Base-by-base conservation (phyloP, 345 rosid species). In the Boechera retrofracta region DNA sequence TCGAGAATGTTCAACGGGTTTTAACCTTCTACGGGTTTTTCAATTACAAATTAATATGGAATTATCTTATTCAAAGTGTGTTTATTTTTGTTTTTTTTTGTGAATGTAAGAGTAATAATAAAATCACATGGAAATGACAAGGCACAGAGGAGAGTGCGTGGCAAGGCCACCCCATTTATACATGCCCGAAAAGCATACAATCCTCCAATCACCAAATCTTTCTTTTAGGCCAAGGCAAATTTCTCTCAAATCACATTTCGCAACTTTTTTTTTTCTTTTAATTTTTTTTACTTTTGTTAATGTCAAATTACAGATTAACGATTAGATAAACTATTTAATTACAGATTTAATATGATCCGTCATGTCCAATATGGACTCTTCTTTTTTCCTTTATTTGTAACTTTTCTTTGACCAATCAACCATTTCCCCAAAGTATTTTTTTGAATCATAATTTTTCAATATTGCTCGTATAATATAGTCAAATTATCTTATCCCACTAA, bases 191-290 rank as follows among this genome's bases (percentile, higher is more conserved):
- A 44, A 45, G 66, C 33, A 54, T 49, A 13, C 36, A 75, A 51
- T 49, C 29, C 62, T 75, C 79, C 73, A 42, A 52, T 69, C 38
- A 76, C 69, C 67, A 47, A 44, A 45, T 71, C 18, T 77, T 71
- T 64, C 76, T 77, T 77, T 64, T 36, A 64, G 72, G 76, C 80
- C 55, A 77, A 77, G 80, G 72, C 76, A 77, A 71, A 28, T 41
- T 63, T 68, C 28, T 57, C 58, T 44, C 42, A 56, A 71, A 44
- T 69, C 69, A 62, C 38, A 45, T 63, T 62, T 77, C 53, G 48
- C 15, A 70, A 36, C 55, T 61, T 67, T 58, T 6, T 49, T 18
- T 29, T 0, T 52, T 33, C 13, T 21, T 15, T 8, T 47, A n/a
- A 0, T 60, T 33, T 24, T 9, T 9, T 15, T 1, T 21, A 21